Evolutionary conservation across 352 stramenopile species (phyloP).

Genomic region (Pythium biforme): DNA sequence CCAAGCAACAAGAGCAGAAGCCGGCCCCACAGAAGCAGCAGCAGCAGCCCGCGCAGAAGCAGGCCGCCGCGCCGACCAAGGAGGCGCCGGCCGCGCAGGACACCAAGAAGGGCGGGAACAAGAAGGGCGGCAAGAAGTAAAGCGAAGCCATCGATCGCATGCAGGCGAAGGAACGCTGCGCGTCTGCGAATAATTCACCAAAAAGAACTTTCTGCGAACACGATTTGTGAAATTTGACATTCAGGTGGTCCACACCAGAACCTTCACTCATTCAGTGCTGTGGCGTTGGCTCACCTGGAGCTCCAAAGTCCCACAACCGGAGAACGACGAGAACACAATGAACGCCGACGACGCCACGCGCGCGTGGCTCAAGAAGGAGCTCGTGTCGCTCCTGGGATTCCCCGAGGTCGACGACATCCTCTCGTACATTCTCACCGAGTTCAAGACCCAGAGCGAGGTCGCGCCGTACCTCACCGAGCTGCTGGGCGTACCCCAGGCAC

Average conservation of each 20-base stretch:
- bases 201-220: not conserved
- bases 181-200: not conserved
- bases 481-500: constrained; percentile 46
- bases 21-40: constrained; percentile 15
- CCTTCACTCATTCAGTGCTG: constrained; percentile 22
- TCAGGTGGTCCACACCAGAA: constrained; percentile 1
- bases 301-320: too few relatives aligned
- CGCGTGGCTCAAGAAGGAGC: constrained; percentile 57
- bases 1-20: constrained; percentile 19
- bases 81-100: constrained; percentile 17
- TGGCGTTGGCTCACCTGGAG: not conserved
- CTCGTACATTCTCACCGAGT: constrained; percentile 45
- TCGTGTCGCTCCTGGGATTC: constrained; percentile 64
- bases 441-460: constrained; percentile 45
- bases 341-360: constrained; percentile 35
- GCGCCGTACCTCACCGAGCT: constrained; percentile 67
- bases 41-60: constrained; percentile 6
- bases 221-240: constrained; percentile 1
- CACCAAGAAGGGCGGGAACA: constrained; percentile 21
- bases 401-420: constrained; percentile 71
- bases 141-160: not conserved
- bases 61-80: constrained; percentile 8
- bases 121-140: constrained; percentile 29
- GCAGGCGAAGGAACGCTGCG: too few relatives aligned
- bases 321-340: constrained; percentile 2